Conservation (phyloP, 176 grass and related monocot genomes). For the Carex littledalei region DNA sequence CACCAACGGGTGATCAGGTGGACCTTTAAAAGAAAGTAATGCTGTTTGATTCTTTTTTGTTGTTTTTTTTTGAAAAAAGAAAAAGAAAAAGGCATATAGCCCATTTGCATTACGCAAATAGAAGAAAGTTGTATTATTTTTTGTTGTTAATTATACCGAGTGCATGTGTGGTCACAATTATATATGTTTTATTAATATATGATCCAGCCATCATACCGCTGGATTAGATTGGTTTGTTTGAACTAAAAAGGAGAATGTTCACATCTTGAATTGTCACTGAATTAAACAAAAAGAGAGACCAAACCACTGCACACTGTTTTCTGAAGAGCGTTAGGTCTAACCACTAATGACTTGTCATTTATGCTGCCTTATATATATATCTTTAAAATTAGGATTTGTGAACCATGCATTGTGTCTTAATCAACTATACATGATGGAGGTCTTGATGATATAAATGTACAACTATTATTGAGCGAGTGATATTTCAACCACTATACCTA, state of each 20-base stretch:
- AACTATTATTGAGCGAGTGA: slow-evolving; percentile 15
- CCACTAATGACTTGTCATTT: slow-evolving; percentile 16
- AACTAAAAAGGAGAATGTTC: slow-evolving; percentile 4
- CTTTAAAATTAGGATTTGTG: slow-evolving; percentile 20
- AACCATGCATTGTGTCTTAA: slow-evolving; percentile 1
- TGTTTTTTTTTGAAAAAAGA: not conserved
- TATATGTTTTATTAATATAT: not conserved
- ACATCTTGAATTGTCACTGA: not conserved
- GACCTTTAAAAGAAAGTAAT: too few relatives aligned
- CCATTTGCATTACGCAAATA: too few relatives aligned
- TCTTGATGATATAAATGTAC: slow-evolving; percentile 14
- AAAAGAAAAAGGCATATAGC: too few relatives aligned
- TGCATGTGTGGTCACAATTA: not conserved
- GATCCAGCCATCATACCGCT: not conserved
- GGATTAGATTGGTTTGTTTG: slow-evolving; percentile 7
- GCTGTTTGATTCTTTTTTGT: not conserved
- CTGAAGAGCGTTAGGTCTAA: slow-evolving; percentile 20
- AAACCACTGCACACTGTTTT: not conserved
- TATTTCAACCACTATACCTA: slow-evolving; percentile 29
- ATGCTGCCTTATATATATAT: not conserved
- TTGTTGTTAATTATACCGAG: not conserved
- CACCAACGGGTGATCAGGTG: too few relatives aligned
- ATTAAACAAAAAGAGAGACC: not conserved
- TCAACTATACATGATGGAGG: slow-evolving; percentile 11
- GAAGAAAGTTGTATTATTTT: not conserved